These are phyloP conservation scores for Yamadazyma scolyti DNA, from an alignment of 805 yeast genomes.

Conservation along the genomic window DNA sequence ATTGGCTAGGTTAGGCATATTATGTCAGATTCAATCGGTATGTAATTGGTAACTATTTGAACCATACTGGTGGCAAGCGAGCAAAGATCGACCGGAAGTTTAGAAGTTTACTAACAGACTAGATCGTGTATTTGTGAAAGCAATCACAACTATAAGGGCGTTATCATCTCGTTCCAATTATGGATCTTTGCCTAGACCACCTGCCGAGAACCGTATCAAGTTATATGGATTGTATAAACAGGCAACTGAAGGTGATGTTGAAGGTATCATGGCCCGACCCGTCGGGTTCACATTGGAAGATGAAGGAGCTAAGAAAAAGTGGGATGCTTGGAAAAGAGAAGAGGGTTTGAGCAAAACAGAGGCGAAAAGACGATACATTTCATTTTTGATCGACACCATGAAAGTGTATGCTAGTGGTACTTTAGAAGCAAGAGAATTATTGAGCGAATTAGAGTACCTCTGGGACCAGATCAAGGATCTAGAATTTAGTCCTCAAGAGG, in stretches of 20 bases:
- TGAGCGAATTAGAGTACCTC: slow-evolving; percentile 63
- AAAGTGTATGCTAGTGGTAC: slow-evolving; percentile 63
- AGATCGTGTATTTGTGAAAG: slow-evolving; percentile 80
- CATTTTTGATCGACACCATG: slow-evolving; percentile 71
- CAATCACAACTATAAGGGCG: slow-evolving; percentile 73
- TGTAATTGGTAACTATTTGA: slow-evolving; percentile 4
- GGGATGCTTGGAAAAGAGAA: slow-evolving; percentile 83
- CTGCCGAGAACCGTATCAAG: slow-evolving; percentile 61
- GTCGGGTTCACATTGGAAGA: slow-evolving; percentile 57
- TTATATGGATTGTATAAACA: slow-evolving; percentile 84
- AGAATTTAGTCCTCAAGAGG: slow-evolving; percentile 29
- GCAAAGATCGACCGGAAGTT: background rate
- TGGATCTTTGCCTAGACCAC: slow-evolving; percentile 71
- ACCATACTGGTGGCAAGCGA: background rate
- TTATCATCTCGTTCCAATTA: slow-evolving; percentile 61
- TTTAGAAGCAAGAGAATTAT: slow-evolving; percentile 59
- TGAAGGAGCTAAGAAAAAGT: slow-evolving; percentile 65
- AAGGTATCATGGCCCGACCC: slow-evolving; percentile 65
- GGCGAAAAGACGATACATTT: slow-evolving; percentile 70
- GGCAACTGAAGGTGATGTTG: slow-evolving; percentile 84
- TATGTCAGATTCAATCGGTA: slow-evolving; percentile 17
- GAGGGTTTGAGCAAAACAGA: slow-evolving; percentile 65
- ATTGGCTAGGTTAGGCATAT: too few species aligned
- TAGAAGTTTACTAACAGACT: slow-evolving; percentile 3
- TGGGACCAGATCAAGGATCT: slow-evolving; percentile 70